Conservation (phyloP, 371 early-diverging fungal genomes). For the Apophysomyces elegans region DNA sequence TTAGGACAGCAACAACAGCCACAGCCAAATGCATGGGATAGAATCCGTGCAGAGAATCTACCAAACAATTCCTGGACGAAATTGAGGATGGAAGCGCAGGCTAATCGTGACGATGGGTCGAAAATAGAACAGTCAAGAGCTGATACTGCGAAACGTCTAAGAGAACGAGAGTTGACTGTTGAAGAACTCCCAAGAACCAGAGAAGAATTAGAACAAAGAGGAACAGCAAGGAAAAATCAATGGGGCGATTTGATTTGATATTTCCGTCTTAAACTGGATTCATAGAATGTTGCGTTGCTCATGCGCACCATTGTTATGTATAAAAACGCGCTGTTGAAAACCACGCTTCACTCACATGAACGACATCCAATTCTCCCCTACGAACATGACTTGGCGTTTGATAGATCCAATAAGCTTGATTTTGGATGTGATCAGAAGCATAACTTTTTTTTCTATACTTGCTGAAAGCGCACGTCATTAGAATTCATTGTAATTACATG, state of each 20-base stretch:
- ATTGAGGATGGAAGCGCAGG: conserved; percentile 41
- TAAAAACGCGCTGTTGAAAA: too few relatives aligned
- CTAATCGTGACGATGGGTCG: conserved; percentile 23
- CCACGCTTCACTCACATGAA: too few relatives aligned
- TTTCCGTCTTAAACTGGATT: neutral
- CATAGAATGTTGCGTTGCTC: too few relatives aligned
- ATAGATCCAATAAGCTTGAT: too few relatives aligned
- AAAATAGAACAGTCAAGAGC: conserved; percentile 26
- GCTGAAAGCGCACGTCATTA: too few relatives aligned
- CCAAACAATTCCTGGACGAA: conserved; percentile 49
- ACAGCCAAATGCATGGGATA: conserved; percentile 46
- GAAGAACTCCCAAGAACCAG: conserved; percentile 49
- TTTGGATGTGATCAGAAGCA: too few relatives aligned
- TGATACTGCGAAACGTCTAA: conserved; percentile 25
- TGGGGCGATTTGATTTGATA: conserved; percentile 43
- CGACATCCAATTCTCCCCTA: too few relatives aligned
- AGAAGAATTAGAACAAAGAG: conserved; percentile 40
- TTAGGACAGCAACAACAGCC: conserved; percentile 15
- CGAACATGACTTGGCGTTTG: too few relatives aligned
- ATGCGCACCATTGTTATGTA: too few relatives aligned
- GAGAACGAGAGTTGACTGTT: conserved; percentile 20
- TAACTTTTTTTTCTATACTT: too few relatives aligned
- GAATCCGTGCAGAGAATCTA: conserved; percentile 43
- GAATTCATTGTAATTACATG: too few relatives aligned
- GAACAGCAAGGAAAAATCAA: conserved; percentile 33